A percentile compares a stretch with the other conserved stretches of the same genome.
Evolutionary conservation across 192 early-diverging fungal genomes (phyloP).

Genomic region (Irineochytrium annulatum): DNA sequence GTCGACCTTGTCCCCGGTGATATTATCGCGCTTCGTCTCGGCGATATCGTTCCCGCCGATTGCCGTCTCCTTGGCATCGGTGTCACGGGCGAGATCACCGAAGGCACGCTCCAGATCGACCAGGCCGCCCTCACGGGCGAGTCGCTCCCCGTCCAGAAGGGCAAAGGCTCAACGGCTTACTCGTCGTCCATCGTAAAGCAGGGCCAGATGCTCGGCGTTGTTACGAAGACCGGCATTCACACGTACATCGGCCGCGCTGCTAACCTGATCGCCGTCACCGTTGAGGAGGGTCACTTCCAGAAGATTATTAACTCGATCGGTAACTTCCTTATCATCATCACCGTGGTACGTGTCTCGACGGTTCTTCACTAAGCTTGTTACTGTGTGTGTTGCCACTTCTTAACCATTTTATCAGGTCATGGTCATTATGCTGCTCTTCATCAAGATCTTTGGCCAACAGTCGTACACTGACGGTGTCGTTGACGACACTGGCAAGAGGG

Average conservation of each 20-base stretch:
- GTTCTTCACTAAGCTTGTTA: neutral
- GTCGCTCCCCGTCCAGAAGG: conserved; percentile 83
- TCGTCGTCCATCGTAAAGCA: conserved; percentile 93
- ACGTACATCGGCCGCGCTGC: conserved; percentile 96
- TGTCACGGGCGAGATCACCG: conserved; percentile 61
- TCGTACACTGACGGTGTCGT: too few species aligned
- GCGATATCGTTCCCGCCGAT: conserved; percentile 94
- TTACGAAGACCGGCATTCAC: conserved; percentile 89
- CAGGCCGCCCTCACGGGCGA: conserved; percentile 93
- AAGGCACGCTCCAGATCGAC: conserved; percentile 79
- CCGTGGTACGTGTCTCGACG: conserved; percentile 4
- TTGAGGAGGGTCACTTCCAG: conserved; percentile 89
- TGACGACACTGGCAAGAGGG: conserved; percentile 5
- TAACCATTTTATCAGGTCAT: conserved; percentile 9
- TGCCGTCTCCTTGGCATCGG: conserved; percentile 68
- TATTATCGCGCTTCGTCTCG: conserved; percentile 83
- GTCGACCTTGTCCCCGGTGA: conserved; percentile 86
- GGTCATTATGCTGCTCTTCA: conserved; percentile 65
- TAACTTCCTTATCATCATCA: conserved; percentile 84
- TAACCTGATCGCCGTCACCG: conserved; percentile 84
- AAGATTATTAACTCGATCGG: conserved; percentile 86
- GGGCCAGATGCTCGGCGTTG: conserved; percentile 88
- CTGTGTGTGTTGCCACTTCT: too few species aligned
- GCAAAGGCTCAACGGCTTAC: conserved; percentile 80
- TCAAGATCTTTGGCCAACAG: conserved; percentile 42